Percentiles rank a stretch among this genome's conserved stretches.
phyloP scores from a whole-genome alignment of 495 filamentous ascomycete species.

The Acidiella bohemica region DNA sequence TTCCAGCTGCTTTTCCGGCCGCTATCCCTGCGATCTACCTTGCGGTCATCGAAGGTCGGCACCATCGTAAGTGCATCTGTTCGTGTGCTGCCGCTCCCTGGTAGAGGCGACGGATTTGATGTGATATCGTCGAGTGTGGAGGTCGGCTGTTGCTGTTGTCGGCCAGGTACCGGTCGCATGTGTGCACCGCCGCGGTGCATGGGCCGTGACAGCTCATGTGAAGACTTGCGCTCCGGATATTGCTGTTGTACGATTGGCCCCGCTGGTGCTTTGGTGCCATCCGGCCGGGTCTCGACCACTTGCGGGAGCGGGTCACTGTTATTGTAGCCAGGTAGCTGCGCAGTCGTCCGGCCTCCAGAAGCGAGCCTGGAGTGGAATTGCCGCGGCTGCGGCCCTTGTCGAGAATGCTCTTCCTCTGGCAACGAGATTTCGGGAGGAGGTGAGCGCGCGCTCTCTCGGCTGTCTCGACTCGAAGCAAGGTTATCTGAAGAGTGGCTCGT shows the following conservation, averaged over 20 bases:
- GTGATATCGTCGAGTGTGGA: conserved; percentile 45
- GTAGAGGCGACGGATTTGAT: conserved; percentile 49
- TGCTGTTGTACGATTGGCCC: conserved; percentile 8
- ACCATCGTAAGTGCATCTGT: conserved; percentile 76
- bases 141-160: conserved; percentile 7
- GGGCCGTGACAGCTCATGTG: conserved; percentile 18
- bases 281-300: conserved; percentile 31
- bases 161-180: conserved; percentile 17
- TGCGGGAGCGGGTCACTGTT: conserved; percentile 25
- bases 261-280: conserved; percentile 17
- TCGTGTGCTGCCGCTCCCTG: conserved; percentile 50
- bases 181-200: conserved; percentile 16
- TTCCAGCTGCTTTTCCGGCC: conserved; percentile 72
- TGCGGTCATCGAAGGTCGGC: conserved; percentile 59
- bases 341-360: conserved; percentile 30
- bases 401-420: conserved; percentile 3
- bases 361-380: conserved; percentile 31
- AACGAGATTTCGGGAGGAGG: conserved; percentile 1
- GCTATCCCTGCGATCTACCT: conserved; percentile 45
- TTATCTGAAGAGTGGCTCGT: conserved; percentile 6
- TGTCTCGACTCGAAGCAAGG: not conserved
- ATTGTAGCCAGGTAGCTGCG: conserved; percentile 28
- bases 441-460: not conserved
- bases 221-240: conserved; percentile 29
- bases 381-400: conserved; percentile 15